Evolutionary conservation across 768 basidiomycete genomes (phyloP), one percentile per base, ranked within the genome.

Genomic region (Boletus tylopilopsis): DNA sequence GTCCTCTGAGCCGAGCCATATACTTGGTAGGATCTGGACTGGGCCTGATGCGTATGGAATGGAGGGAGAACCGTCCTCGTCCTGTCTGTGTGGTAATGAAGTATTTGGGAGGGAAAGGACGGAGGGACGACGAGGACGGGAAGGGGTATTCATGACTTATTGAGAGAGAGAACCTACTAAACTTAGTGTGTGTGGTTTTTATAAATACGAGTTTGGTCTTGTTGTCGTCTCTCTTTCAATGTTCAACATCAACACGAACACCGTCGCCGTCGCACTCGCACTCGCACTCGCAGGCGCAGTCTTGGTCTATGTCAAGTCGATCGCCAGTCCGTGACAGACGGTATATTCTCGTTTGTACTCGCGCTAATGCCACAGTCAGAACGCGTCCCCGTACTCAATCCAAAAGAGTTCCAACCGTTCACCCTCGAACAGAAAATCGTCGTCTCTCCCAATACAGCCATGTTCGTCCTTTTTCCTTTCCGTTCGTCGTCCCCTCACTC

Each of bases 391-490:
- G 81, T 81, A 6, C 75, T 95, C 47, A 77, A 90, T 69, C 80
- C 92, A 15, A 74, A 75, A 54, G 73, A 75, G 49, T 99, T 93
- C 88, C 78, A 87, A 59, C 76, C 85, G 55, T 97, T 90, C 73
- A 78, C 87, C 23, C 80, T 99, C 49, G 70, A 73, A 46, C 78
- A 90, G 59, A 96, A 95, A 71, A 84, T 81, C 40, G 73, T 81
- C 59, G 76, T 98, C 47, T 97, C 94, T 8, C 90, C 89, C 55
- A 99, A 99, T 72, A 99, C 96, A 33, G 95, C 96, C 62, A 78
- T 93, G 92, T 97, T 55, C 50, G 85, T 68, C 18, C 42, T 11
- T 43, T n/a, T 10, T 11, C 38, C 12, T 33, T 6, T 33, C 12
- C 16, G 5, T 8, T 34, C 33, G 7, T 30, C 29, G 29, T 30